Evolutionary conservation across 108 stramenopile species (phyloP), one percentile per base, ranked within the genome.

Genomic region (Nannochloropsis granulata): DNA sequence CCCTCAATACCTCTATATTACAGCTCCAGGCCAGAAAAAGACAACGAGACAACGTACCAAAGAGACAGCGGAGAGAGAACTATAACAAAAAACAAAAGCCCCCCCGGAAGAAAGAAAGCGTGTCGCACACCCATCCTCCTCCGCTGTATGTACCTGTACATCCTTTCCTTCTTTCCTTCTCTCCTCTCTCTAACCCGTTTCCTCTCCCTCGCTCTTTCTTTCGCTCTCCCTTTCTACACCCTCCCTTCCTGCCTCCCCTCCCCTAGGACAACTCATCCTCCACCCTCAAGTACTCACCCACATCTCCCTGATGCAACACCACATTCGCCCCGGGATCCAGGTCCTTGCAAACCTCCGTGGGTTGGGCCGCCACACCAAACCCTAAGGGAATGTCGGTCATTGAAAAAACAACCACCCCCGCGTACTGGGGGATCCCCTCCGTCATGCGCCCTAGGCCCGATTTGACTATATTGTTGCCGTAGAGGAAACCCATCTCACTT

Each of bases 401-500:
- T 89, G 91, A 96, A 88, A 94, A 96, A n/a, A 99, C 96, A 12
- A 97, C 94, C 43, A 97, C 97, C 42, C 98, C 98, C 13, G 95
- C 96, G 91, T 98, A 96, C 92, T 98, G 96, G 13, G 97, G 97
- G 44, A 93, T 96, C 44, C 89, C 91, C 86, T 99, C 98, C 44
- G 97, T 99, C 90, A 99, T 98, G 23, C 96, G 90, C 34, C 93
- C 97, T 83, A 99, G 88, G 83, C 96, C 97, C 44, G 91, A 91
- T 90, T 99, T 99, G 46, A 93, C 90, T 13, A 99, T 91, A 90
- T 99, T 94, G 91, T 98, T 98, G 80, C 98, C 98, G 88, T 99
- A 99, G 79, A 99, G 89, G 88, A 98, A 99, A 25, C 91, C 92
- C 97, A 98, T 98, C 93, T 99, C 98, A 23, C 96, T 93, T 82